phyloP scores from a whole-genome alignment of 164 flowering plant species.

The Tinospora cordifolia region DNA sequence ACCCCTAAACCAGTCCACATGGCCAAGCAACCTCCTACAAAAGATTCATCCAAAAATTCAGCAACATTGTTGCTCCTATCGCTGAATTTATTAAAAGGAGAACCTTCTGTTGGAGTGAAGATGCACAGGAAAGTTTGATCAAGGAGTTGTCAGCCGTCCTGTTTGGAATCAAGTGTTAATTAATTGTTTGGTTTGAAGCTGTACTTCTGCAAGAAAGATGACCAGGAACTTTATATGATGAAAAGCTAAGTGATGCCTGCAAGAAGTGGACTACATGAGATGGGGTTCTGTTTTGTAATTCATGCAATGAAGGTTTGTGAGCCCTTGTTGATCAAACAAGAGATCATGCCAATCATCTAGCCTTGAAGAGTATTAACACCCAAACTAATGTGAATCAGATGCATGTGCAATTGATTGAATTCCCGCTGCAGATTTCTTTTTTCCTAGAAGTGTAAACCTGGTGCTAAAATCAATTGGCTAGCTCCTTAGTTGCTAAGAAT shows the following conservation, averaged over 20 bases:
- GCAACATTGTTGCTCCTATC: not conserved
- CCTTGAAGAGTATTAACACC: not conserved
- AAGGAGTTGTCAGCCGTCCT: not conserved
- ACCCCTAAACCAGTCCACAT: conserved; percentile 1
- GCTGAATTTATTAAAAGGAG: not conserved
- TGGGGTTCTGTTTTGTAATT: not conserved
- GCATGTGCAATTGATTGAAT: not conserved
- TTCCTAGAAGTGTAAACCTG: not conserved
- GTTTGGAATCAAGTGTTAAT: not conserved
- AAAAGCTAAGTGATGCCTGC: not conserved
- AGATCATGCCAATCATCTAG: not conserved
- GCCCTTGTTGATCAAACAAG: not conserved
- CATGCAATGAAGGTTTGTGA: not conserved
- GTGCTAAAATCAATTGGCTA: not conserved
- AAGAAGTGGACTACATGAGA: not conserved
- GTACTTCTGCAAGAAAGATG: not conserved
- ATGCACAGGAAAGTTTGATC: not conserved
- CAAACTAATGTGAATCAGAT: not conserved
- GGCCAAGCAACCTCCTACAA: not conserved
- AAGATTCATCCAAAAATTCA: not conserved
- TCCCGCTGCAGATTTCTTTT: not conserved
- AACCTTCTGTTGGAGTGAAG: not conserved
- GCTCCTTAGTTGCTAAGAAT: no score
- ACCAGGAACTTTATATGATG: not conserved
- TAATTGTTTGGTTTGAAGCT: not conserved